phyloP scores from a whole-genome alignment of 768 basidiomycete genomes.

The Lentinus tigrinus region DNA sequence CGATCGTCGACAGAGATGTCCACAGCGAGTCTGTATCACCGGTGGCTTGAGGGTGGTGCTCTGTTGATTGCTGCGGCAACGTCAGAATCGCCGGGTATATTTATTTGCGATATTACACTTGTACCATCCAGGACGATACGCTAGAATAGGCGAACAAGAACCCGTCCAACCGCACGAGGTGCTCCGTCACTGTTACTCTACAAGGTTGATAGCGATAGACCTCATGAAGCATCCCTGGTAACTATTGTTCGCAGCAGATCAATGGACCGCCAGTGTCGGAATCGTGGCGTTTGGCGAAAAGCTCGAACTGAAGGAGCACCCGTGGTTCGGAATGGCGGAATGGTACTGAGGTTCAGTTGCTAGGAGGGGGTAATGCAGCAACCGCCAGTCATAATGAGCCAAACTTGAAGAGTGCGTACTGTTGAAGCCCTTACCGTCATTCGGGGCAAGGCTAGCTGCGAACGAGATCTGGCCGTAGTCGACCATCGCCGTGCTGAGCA shows the following conservation, averaged over 20 bases:
- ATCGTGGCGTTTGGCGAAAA: not conserved
- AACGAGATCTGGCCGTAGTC: constrained; percentile 51
- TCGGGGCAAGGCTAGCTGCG: constrained; percentile 42
- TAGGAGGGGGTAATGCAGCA: not conserved
- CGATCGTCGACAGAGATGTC: no score
- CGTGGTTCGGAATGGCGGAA: not conserved
- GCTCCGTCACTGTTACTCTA: no score
- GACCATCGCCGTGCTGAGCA: constrained; percentile 36
- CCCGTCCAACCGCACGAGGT: no score
- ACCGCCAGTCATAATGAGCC: not conserved
- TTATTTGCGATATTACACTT: no score
- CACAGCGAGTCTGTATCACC: no score
- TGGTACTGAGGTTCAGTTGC: constrained; percentile 4
- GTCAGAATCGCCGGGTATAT: no score
- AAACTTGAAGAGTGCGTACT: constrained; percentile 25
- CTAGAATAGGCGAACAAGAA: no score
- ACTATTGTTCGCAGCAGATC: constrained; percentile 7
- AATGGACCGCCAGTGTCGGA: not conserved
- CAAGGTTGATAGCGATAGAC: not conserved
- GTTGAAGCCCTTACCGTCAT: constrained; percentile 37
- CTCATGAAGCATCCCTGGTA: constrained; percentile 13
- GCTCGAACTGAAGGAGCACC: constrained; percentile 10
- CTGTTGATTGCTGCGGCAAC: no score
- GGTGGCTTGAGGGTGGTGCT: no score
- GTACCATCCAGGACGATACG: no score